phyloP scores from a whole-genome alignment of 495 filamentous ascomycete genomes.

The Tuber melanosporum region DNA sequence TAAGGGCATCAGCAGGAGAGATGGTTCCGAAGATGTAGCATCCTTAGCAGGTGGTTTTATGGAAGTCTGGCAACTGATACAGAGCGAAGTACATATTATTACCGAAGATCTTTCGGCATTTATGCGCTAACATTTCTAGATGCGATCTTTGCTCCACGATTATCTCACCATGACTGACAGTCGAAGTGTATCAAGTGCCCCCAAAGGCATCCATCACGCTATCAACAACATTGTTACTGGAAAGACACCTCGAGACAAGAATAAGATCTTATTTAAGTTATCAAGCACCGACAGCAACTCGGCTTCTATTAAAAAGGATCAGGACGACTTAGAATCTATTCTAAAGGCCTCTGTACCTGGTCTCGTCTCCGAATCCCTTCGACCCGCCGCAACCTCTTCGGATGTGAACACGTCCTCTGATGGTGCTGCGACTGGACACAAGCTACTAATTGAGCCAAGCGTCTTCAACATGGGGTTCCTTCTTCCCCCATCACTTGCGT shows the following conservation, averaged over 20 bases:
- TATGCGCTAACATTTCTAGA: conserved; percentile 52
- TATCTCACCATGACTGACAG: conserved; percentile 93
- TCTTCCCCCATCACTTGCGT: conserved; percentile 85
- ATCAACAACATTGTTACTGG: conserved; percentile 55
- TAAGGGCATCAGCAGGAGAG: conserved; percentile 69
- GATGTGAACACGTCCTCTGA: conserved; percentile 49
- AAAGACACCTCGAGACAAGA: conserved; percentile 58
- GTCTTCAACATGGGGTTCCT: conserved; percentile 97
- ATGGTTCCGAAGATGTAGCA: conserved; percentile 55
- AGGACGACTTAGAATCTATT: conserved; percentile 84
- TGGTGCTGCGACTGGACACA: conserved; percentile 64
- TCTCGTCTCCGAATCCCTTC: conserved; percentile 71
- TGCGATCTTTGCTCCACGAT: conserved; percentile 88
- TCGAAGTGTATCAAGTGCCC: conserved; percentile 46
- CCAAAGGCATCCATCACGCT: conserved; percentile 47
- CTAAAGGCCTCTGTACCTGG: conserved; percentile 86
- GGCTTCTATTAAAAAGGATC: conserved; percentile 62
- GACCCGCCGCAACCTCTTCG: conserved; percentile 43
- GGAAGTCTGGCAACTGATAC: conserved; percentile 73
- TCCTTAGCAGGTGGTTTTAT: conserved; percentile 39
- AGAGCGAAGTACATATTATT: conserved; percentile 58
- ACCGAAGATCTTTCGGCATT: neutral
- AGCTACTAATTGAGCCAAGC: conserved; percentile 86
- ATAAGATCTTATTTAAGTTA: conserved; percentile 80
- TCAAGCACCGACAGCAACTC: conserved; percentile 73